phyloP scores from a whole-genome alignment of 768 basidiomycete species.

The Lactarius deliciosus region DNA sequence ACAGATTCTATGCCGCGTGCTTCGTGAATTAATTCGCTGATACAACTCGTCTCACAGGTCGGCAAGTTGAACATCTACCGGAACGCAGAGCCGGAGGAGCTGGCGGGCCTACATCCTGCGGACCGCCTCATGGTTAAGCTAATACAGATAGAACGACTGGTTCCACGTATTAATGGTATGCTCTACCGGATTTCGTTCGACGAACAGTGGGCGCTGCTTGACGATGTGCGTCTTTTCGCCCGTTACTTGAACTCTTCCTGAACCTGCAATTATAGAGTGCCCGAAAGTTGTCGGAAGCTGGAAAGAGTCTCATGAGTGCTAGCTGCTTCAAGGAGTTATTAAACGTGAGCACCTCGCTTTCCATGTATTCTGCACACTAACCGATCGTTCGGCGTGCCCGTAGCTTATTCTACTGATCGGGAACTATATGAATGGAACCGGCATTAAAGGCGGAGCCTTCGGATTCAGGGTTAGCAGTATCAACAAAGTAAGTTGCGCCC shows the following conservation, averaged over 20 bases:
- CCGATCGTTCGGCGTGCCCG: neutral
- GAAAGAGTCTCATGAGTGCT: conserved; percentile 76
- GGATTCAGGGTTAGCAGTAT: conserved; percentile 97
- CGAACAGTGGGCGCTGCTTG: conserved; percentile 77
- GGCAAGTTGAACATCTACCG: conserved; percentile 90
- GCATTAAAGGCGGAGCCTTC: conserved; percentile 93
- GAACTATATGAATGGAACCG: conserved; percentile 98
- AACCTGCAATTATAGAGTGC: conserved; percentile 55
- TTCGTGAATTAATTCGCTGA: conserved; percentile 3
- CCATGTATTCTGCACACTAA: conserved; percentile 26
- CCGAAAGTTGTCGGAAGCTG: conserved; percentile 77
- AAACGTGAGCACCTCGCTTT: conserved; percentile 50
- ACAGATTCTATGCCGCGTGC: neutral
- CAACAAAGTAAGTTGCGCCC: conserved; percentile 69
- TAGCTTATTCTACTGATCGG: conserved; percentile 92
- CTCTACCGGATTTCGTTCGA: conserved; percentile 87
- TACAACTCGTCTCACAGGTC: conserved; percentile 46
- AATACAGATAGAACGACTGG: conserved; percentile 89
- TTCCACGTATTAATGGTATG: conserved; percentile 93
- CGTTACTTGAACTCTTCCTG: conserved; percentile 19
- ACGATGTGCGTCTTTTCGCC: conserved; percentile 57
- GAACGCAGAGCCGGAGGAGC: conserved; percentile 81
- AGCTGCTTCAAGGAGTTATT: conserved; percentile 86
- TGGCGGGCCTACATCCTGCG: conserved; percentile 86
- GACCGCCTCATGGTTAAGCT: conserved; percentile 97